Base-by-base conservation (phyloP, 2,329 filamentous ascomycete species). In the Fusarium tuaranense region DNA sequence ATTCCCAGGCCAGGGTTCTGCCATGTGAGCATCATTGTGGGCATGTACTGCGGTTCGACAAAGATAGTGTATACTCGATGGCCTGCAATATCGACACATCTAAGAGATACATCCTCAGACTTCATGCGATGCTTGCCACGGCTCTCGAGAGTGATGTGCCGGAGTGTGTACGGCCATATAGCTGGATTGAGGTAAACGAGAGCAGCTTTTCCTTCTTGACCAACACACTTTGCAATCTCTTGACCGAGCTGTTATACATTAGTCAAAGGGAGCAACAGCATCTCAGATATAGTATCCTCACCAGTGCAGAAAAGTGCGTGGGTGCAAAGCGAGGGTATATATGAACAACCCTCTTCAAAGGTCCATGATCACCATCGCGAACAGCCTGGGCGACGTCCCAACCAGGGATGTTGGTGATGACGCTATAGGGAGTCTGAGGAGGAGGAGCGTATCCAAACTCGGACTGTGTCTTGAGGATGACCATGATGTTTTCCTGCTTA, bases 311-410 rank as follows among this genome's bases (percentile, higher is more conserved):
- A 34, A 77, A 77, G 1, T 83, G 80, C n/a, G 81, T 85, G 1
- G 87, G 86, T 1, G 78, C 71, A 68, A 88, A 86, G 5, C 87
- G 84, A 13, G 87, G 87, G 58, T 88, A 88, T 32, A 88, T 81
- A 65, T 85, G 83, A 60, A 81, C 81, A 2, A 88, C 53, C 20
- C 62, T 78, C 38, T 77, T 55, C n/a, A 87, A 63, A 2, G 84
- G 59, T 13, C 75, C 65, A 32, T 67, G 71, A 61, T 87, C 85
- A 18, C 86, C 86, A 9, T 86, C 82, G 10, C 86, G 83, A 38
- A 88, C 72, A 6, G 76, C 76, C 53, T 82, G 73, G n/a, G 80
- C 79, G 8, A 80, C 75, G 8, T 84, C 80, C 86, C 86, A 88
- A 27, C 83, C 83, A 1, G 84, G 84, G 2, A 83, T 36, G 74